These are phyloP conservation scores for Kazachstania viticola DNA, from an alignment of 805 yeast genomes.

Conservation along the genomic window DNA sequence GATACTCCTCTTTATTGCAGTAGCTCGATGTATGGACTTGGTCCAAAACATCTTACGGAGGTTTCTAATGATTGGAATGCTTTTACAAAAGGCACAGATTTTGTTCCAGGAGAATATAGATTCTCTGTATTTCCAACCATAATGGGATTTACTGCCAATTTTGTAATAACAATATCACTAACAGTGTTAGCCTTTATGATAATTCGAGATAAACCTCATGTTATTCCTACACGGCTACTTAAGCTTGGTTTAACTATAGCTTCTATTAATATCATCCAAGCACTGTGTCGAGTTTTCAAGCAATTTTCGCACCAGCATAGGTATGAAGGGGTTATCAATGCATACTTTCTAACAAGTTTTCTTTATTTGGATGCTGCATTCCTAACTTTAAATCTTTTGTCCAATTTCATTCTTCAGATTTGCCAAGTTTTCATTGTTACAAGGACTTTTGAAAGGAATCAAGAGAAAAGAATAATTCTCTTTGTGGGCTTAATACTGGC, in stretches of 20 bases:
- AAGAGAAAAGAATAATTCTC: conserved; percentile 55
- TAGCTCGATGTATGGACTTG: conserved; percentile 18
- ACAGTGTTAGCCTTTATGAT: conserved; percentile 56
- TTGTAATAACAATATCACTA: conserved; percentile 51
- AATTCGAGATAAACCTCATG: conserved; percentile 50
- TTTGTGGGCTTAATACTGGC: conserved; percentile 45
- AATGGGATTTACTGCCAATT: conserved; percentile 50
- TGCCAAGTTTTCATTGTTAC: conserved; percentile 64
- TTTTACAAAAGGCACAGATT: conserved; percentile 24
- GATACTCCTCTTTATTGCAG: conserved; percentile 28
- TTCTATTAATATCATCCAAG: conserved; percentile 41
- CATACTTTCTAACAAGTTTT: conserved; percentile 18
- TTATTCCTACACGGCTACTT: conserved; percentile 20
- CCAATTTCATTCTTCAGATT: conserved; percentile 45
- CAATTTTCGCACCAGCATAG: conserved; percentile 38
- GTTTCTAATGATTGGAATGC: conserved; percentile 38
- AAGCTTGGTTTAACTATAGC: conserved; percentile 39
- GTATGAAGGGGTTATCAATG: conserved; percentile 24
- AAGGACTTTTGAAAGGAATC: conserved; percentile 53
- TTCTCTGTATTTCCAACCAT: conserved; percentile 52
- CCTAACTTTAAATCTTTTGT: conserved; percentile 45
- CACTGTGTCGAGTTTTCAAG: conserved; percentile 37
- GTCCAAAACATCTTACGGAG: conserved; percentile 31
- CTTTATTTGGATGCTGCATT: conserved; percentile 36
- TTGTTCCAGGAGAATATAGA: conserved; percentile 35